These are phyloP conservation scores for Penicillium sp. DNA, from an alignment of 2,329 filamentous ascomycete species.

Conservation along the genomic window DNA sequence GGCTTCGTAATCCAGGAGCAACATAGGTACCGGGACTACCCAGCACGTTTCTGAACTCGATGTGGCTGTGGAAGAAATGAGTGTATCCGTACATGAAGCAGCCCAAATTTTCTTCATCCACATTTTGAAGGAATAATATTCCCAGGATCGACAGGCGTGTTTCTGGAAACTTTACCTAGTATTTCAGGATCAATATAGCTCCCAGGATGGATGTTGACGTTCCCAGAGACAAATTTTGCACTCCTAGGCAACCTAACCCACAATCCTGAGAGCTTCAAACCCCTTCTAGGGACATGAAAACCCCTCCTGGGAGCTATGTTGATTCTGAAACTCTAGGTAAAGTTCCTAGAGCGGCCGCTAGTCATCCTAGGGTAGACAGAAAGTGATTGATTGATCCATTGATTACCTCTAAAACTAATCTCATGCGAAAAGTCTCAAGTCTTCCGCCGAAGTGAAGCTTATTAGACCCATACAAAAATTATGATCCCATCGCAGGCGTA, in stretches of 20 bases:
- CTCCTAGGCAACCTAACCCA: neutral
- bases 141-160: neutral
- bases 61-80: neutral
- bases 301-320: no score
- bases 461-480: no score
- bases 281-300: no score
- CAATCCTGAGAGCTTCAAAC: neutral
- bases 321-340: no score
- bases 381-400: no score
- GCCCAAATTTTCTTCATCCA: neutral
- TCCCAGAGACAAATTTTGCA: neutral
- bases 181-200: neutral
- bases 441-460: no score
- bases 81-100: neutral
- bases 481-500: no score
- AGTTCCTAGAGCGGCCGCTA: constrained; percentile 1
- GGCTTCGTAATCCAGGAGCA: neutral
- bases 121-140: neutral
- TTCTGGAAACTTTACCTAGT: neutral
- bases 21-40: neutral
- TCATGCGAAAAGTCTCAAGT: no score
- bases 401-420: no score
- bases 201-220: neutral
- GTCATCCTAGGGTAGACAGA: neutral
- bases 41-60: neutral